Evolutionary conservation across 1,139 yeast genomes (phyloP).

Genomic region (Hanseniaspora sp.): DNA sequence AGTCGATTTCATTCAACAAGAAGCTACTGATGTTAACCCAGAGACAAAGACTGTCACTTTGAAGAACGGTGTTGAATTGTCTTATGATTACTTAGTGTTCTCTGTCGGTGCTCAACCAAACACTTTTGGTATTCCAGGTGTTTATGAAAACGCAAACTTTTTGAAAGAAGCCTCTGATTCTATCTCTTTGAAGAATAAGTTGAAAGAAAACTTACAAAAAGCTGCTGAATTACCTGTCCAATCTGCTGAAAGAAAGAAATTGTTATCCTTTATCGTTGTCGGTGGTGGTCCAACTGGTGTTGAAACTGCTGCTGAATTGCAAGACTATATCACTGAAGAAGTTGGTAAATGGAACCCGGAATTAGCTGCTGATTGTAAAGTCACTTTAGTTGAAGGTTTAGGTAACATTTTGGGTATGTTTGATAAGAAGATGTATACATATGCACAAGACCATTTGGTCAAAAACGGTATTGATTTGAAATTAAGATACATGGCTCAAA

Average conservation of each 20-base stretch:
- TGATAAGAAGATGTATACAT: conserved; percentile 70
- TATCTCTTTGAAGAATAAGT: conserved; percentile 58
- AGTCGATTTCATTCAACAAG: conserved; percentile 82
- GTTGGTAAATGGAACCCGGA: conserved; percentile 81
- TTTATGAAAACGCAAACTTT: conserved; percentile 72
- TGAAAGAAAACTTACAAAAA: conserved; percentile 73
- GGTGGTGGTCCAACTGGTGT: conserved; percentile 98
- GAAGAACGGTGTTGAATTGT: conserved; percentile 35
- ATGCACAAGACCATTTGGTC: conserved; percentile 71
- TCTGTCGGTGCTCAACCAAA: conserved; percentile 92
- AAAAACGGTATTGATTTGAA: conserved; percentile 67
- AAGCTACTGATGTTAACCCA: conserved; percentile 74
- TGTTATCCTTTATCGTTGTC: conserved; percentile 73
- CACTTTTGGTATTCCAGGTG: conserved; percentile 90
- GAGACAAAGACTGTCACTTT: conserved; percentile 50
- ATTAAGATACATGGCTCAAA: conserved; percentile 80
- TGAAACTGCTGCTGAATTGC: conserved; percentile 89
- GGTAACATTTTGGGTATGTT: conserved; percentile 85
- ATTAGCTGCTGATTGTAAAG: conserved; percentile 66
- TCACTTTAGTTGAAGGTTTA: conserved; percentile 78
- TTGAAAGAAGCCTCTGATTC: conserved; percentile 82
- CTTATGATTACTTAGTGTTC: conserved; percentile 70
- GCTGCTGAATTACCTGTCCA: conserved; percentile 66
- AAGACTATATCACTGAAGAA: conserved; percentile 88
- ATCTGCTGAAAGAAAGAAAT: conserved; percentile 68